phyloP scores from a whole-genome alignment of 2,329 filamentous ascomycete species.

The Myriosclerotinia duriaeana region DNA sequence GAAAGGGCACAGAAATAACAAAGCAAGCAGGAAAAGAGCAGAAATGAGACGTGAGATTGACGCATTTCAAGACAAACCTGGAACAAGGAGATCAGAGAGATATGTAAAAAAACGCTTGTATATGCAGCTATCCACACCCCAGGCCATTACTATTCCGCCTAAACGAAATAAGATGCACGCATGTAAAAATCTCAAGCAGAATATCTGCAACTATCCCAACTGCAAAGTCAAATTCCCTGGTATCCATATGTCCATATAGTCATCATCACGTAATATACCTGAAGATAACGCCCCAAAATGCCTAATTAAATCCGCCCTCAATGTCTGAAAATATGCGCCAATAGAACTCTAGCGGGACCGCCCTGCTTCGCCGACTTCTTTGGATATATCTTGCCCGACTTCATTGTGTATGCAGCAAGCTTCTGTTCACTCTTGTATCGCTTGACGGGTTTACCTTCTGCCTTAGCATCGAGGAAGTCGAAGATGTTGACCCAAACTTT shows the following conservation, averaged over 20 bases:
- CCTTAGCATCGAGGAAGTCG: constrained; percentile 46
- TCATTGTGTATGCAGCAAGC: constrained; percentile 44
- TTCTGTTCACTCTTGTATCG: constrained; percentile 40
- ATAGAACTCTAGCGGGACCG: constrained; percentile 44
- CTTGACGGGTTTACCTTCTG: constrained; percentile 36
- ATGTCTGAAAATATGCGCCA: constrained; percentile 41
- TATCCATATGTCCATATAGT: neutral
- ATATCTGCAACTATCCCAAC: neutral
- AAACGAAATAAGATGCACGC: neutral
- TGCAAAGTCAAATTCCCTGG: neutral
- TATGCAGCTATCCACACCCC: constrained; percentile 5
- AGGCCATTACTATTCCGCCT: neutral
- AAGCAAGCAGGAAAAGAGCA: neutral
- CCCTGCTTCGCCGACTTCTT: constrained; percentile 46
- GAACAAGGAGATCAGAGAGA: neutral
- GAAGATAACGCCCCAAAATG: neutral
- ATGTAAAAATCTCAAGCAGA: neutral
- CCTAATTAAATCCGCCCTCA: constrained; percentile 4
- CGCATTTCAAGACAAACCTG: neutral
- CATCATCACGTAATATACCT: neutral
- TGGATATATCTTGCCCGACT: constrained; percentile 47
- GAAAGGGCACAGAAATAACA: neutral
- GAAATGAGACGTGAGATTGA: neutral
- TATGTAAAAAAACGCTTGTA: neutral
- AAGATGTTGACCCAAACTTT: constrained; percentile 50